These are phyloP conservation scores for Mucor mucedo DNA, from an alignment of 371 early-diverging fungal genomes.

Conservation along the genomic window DNA sequence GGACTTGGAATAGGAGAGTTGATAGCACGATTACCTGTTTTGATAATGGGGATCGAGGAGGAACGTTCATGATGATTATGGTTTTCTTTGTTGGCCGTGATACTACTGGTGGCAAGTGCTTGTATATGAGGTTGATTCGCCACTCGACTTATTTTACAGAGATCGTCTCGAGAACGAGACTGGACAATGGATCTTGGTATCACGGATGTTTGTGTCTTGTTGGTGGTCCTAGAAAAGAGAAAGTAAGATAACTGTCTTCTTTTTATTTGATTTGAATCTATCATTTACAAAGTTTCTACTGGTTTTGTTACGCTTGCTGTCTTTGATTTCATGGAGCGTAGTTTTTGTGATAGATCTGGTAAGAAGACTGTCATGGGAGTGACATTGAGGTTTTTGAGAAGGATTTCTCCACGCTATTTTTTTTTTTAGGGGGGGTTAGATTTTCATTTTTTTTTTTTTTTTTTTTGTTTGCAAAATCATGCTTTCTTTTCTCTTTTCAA, in stretches of 20 bases:
- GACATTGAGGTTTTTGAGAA: constrained; percentile 64
- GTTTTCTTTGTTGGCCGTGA: constrained; percentile 49
- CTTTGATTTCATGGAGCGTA: not conserved
- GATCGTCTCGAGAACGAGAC: constrained; percentile 24
- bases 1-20: constrained; percentile 37
- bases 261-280: not conserved
- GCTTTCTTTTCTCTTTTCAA: no score
- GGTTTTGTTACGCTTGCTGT: not conserved
- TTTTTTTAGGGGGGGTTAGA: no score
- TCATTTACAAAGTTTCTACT: not conserved
- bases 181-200: constrained; percentile 1
- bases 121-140: constrained; percentile 50
- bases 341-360: constrained; percentile 40
- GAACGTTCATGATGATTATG: constrained; percentile 14
- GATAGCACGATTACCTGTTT: not conserved
- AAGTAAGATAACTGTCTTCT: not conserved
- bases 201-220: not conserved
- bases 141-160: constrained; percentile 40
- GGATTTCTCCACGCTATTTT: constrained; percentile 49
- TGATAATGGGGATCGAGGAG: constrained; percentile 6
- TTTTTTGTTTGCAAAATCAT: not conserved
- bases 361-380: constrained; percentile 81
- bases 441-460: no score
- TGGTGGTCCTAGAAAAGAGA: not conserved
- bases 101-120: constrained; percentile 28